Conservation (phyloP, 305 asterid genomes). For the Fraxinus velutina region DNA sequence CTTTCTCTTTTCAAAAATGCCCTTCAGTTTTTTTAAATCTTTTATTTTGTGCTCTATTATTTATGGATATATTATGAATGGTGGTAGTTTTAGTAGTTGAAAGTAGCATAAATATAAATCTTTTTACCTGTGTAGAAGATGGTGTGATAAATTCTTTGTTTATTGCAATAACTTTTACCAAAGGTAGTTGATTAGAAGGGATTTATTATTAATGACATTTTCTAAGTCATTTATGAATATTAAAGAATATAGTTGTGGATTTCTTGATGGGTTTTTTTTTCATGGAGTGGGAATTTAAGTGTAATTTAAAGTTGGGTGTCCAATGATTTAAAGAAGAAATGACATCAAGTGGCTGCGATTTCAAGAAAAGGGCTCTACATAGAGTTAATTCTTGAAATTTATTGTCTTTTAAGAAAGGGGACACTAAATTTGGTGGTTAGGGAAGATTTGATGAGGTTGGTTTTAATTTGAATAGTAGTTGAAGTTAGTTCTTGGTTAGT, state of each 20-base stretch:
- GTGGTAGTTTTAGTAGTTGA: slow-evolving; percentile 40
- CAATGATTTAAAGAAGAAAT: slow-evolving; percentile 17
- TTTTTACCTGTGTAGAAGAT: slow-evolving; percentile 1
- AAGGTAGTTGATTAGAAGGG: slow-evolving; percentile 24
- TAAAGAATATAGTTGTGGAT: slow-evolving; percentile 21
- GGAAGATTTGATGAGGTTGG: slow-evolving; percentile 6
- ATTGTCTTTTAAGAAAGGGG: slow-evolving; percentile 7
- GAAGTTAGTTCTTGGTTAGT: background rate
- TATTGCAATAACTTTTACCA: slow-evolving; percentile 11
- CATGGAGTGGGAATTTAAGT: slow-evolving; percentile 29
- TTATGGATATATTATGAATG: slow-evolving; percentile 16
- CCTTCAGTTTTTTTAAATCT: background rate
- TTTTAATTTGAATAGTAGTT: background rate
- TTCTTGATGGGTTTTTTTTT: slow-evolving; percentile 31
- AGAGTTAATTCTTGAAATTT: slow-evolving; percentile 18
- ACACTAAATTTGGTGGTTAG: background rate
- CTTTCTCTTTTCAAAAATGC: background rate
- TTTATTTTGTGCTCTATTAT: slow-evolving; percentile 8
- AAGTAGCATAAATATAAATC: slow-evolving; percentile 4
- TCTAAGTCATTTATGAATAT: slow-evolving; percentile 26
- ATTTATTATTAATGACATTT: background rate
- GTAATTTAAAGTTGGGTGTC: slow-evolving; percentile 20
- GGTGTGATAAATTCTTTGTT: slow-evolving; percentile 14
- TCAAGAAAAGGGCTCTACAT: slow-evolving; percentile 5
- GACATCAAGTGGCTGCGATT: background rate